Conservation (phyloP, 1,284 basidiomycete genomes). For the Cutaneotrichosporon dermatis region DNA sequence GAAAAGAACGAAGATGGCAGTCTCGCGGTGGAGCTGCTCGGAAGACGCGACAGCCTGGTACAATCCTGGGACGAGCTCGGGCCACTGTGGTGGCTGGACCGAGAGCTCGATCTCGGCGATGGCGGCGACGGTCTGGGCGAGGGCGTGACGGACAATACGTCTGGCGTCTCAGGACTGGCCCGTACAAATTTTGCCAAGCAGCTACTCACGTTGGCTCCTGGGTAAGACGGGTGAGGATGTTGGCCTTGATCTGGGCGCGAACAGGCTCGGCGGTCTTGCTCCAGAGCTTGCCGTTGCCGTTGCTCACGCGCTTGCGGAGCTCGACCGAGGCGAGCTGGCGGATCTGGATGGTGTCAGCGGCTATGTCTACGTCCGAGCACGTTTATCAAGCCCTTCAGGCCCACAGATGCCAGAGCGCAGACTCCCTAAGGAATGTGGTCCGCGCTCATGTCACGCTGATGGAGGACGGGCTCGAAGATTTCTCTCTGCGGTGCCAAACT, state of each 20-base stretch:
- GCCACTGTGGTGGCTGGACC: constrained; percentile 66
- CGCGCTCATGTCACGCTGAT: background rate
- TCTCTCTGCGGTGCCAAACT: background rate
- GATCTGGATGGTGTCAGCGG: constrained; percentile 55
- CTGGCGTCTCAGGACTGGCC: constrained; percentile 49
- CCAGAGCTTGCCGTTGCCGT: constrained; percentile 82
- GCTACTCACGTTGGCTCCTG: constrained; percentile 67
- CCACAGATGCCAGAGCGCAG: too few species aligned
- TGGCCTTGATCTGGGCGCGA: constrained; percentile 78
- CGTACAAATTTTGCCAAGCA: background rate
- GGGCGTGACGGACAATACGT: constrained; percentile 79
- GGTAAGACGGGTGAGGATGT: constrained; percentile 74
- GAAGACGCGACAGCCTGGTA: constrained; percentile 70
- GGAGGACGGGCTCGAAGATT: background rate
- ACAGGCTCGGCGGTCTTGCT: constrained; percentile 64
- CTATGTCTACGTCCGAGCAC: too few species aligned
- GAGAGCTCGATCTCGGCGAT: constrained; percentile 89
- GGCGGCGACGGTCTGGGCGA: constrained; percentile 87
- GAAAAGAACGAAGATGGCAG: constrained; percentile 85
- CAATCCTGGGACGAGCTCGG: constrained; percentile 82
- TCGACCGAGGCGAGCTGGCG: constrained; percentile 98
- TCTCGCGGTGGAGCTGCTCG: constrained; percentile 74
- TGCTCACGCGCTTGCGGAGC: constrained; percentile 82
- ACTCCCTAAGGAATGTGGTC: background rate
- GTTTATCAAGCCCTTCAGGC: too few species aligned